Conservation (phyloP, 371 early-diverging fungal species). For the Massospora cicadina region DNA sequence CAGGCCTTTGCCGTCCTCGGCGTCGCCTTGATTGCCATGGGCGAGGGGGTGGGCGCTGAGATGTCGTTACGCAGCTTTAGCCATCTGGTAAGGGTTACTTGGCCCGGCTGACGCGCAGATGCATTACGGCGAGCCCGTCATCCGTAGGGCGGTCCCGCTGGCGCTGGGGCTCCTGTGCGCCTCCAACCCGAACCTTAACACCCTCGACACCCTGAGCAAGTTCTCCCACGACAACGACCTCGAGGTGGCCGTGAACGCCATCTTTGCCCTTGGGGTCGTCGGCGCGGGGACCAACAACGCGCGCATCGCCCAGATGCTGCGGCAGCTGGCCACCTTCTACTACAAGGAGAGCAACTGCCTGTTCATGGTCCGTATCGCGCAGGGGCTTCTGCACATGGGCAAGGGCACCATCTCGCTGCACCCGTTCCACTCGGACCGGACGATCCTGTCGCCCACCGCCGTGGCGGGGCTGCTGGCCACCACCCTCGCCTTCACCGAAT, state of each 20-base stretch:
- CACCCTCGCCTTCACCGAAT: constrained; percentile 74
- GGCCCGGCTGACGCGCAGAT: constrained; percentile 29
- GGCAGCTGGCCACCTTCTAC: constrained; percentile 92
- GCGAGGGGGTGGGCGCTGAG: constrained; percentile 89
- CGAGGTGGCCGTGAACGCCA: constrained; percentile 86
- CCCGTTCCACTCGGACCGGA: constrained; percentile 83
- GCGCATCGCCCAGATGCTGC: constrained; percentile 89
- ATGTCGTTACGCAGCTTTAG: constrained; percentile 90
- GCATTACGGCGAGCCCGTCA: constrained; percentile 95
- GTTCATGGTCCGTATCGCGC: constrained; percentile 91
- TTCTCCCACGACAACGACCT: constrained; percentile 92
- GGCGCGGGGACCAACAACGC: constrained; percentile 99
- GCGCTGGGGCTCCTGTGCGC: constrained; percentile 91
- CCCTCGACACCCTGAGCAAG: constrained; percentile 91
- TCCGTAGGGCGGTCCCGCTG: constrained; percentile 84
- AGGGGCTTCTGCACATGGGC: constrained; percentile 94
- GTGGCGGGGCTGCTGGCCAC: constrained; percentile 73
- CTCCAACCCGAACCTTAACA: constrained; percentile 79
- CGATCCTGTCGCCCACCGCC: constrained; percentile 79
- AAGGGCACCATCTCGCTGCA: constrained; percentile 94
- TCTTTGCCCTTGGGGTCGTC: constrained; percentile 97
- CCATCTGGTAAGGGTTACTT: constrained; percentile 46
- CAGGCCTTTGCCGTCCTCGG: constrained; percentile 94
- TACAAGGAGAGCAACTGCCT: constrained; percentile 85
- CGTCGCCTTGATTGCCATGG: constrained; percentile 88